Base-by-base conservation (phyloP, 2,329 filamentous ascomycete species). In the Aspergillus pseudonomiae region DNA sequence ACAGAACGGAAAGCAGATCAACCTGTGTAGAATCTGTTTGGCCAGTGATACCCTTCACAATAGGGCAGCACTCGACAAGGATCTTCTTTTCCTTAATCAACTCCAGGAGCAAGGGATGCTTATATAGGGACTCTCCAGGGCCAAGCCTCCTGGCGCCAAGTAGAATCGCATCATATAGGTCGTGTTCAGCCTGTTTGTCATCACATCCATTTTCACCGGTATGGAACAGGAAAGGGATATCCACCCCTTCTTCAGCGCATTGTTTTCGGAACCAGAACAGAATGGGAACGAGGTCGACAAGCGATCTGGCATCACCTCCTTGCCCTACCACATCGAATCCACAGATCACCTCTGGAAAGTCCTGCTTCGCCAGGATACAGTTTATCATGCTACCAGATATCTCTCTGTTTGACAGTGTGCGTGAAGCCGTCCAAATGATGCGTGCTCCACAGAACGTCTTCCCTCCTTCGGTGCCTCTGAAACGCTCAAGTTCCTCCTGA, bases 181-280 rank as follows among this genome's bases (percentile, higher is more conserved):
- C 97, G 66, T 88, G 82, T 72, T 97, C 94, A 0, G 91, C 90
- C 24, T 83, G 84, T 69, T 88, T 89, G 32, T 93, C 93, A 64
- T 91, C 88, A 19, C 92, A 93, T 0, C 96, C 86, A 39, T 89
- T 92, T 79, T 97, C 94, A 67, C 94, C 94, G 0, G 94, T 94
- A 76, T 97, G 94, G 81, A 98, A 96, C 82, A 96, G 96, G 82
- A 97, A 97, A 0, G 94, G 94, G 11, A 99, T 88, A 57, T 93
- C 88, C 43, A 97, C 86, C 2, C 86, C 88, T 72, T 93, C 89
- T 73, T 91, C 85, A 0, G 87, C 86, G 75, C 93, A 97, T 70
- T 90, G 87, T 77, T 94, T 94, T 67, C 89, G 89, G 84, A 98
- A 97, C 93, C 93, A 97, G 78, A 97, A 94, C 0, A 98, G 82